Evolutionary conservation across 2,329 filamentous ascomycete genomes (phyloP).

Genomic region (Ophiostoma perfectum): DNA sequence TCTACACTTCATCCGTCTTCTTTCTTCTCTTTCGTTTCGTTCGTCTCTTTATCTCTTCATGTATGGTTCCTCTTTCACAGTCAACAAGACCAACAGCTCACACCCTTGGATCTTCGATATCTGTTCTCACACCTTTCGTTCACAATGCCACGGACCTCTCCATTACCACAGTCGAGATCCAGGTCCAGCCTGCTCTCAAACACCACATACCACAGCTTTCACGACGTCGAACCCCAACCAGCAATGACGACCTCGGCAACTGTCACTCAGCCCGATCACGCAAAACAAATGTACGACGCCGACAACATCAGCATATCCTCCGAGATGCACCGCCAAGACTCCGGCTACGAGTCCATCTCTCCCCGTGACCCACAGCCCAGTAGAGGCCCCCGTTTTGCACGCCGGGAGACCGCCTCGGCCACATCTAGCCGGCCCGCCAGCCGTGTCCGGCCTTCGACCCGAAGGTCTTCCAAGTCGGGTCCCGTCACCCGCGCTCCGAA

Average conservation of each 20-base stretch:
- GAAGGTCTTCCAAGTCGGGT: background rate
- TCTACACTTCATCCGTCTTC: too few species aligned
- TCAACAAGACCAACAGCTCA: background rate
- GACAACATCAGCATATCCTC: conserved; percentile 14
- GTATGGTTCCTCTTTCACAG: too few species aligned
- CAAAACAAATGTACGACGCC: background rate
- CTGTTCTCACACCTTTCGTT: background rate
- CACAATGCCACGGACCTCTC: background rate
- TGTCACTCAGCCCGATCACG: background rate
- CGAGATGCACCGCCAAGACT: conserved; percentile 16
- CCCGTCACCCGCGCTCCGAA: background rate
- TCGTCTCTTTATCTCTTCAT: too few species aligned
- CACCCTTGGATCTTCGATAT: too few species aligned
- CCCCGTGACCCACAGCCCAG: background rate
- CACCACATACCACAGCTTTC: conserved; percentile 8
- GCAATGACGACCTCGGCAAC: background rate
- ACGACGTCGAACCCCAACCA: background rate
- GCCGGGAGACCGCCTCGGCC: background rate
- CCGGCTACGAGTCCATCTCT: conserved; percentile 10
- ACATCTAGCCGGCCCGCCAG: conserved; percentile 8
- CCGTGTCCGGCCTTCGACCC: background rate
- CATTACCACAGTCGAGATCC: background rate
- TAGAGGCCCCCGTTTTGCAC: background rate
- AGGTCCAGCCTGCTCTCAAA: background rate
- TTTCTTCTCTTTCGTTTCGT: too few species aligned